Conservation (phyloP, 257 asterid genomes). For the Capsicum rhomboideum region DNA sequence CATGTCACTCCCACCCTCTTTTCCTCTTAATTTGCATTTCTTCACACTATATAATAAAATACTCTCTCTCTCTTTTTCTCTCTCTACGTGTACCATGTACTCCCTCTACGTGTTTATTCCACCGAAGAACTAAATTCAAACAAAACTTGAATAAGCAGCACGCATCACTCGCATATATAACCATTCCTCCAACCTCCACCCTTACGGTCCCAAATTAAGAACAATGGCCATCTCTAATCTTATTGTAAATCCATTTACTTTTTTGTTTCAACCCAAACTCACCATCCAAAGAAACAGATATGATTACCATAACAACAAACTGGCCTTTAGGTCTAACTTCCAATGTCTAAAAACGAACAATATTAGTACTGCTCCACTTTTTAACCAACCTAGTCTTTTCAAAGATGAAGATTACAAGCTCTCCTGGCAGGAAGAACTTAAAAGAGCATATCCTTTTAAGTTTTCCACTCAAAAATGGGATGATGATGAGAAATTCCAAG, state of each 20-base stretch:
- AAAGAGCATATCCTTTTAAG: constrained; percentile 17
- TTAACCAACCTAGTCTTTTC: background rate
- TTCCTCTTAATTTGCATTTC: background rate
- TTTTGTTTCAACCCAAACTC: background rate
- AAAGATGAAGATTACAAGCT: constrained; percentile 22
- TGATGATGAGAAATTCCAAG: constrained; percentile 29
- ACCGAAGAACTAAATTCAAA: background rate
- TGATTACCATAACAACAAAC: background rate
- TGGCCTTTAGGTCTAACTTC: background rate
- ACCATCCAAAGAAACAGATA: background rate
- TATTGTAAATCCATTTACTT: constrained; percentile 13
- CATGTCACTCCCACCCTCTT: background rate
- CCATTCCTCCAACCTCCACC: background rate
- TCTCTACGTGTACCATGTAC: background rate
- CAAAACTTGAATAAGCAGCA: background rate
- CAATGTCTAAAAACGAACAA: background rate
- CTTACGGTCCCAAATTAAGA: background rate
- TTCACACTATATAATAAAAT: too few species aligned
- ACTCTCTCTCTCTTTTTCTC: background rate
- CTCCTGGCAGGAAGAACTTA: constrained; percentile 32
- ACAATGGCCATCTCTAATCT: constrained; percentile 27
- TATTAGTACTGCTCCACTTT: background rate
- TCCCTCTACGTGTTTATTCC: background rate
- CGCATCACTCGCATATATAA: background rate
- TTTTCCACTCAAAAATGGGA: background rate